These are phyloP conservation scores for Backusella parvicylindrica DNA, from an alignment of 192 early-diverging fungal genomes.

Conservation along the genomic window DNA sequence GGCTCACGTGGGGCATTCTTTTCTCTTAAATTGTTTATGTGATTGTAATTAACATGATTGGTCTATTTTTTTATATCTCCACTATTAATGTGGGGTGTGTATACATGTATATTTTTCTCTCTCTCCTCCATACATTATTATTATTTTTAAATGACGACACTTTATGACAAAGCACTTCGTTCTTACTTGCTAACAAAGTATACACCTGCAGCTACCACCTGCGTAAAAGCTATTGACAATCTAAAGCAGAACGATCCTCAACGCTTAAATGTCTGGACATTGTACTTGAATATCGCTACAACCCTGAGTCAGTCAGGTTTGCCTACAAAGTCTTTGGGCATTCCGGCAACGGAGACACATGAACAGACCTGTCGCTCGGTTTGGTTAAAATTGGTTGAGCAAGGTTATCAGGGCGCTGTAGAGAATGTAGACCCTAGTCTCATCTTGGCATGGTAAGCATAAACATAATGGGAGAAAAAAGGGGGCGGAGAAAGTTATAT, in stretches of 20 bases:
- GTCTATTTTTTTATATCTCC: not conserved
- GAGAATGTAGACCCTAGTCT: constrained; percentile 11
- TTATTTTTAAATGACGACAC: not conserved
- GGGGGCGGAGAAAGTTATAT: not conserved
- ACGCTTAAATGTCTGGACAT: constrained; percentile 10
- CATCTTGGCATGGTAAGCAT: constrained; percentile 21
- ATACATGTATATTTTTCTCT: not conserved
- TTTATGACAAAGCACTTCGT: constrained; percentile 30
- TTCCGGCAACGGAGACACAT: not conserved
- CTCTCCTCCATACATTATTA: not conserved
- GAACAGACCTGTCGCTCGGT: not conserved
- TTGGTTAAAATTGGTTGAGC: constrained; percentile 1
- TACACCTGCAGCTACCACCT: constrained; percentile 18
- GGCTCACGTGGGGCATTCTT: not conserved
- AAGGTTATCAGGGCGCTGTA: not conserved
- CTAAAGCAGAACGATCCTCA: not conserved
- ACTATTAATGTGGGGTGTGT: not conserved
- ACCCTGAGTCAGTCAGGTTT: not conserved
- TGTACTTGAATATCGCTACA: constrained; percentile 18
- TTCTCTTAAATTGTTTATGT: not conserved
- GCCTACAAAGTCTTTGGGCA: not conserved
- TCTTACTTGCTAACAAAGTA: constrained; percentile 28
- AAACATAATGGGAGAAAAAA: not conserved
- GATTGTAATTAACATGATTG: not conserved
- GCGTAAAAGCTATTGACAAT: constrained; percentile 19